Base-by-base conservation (phyloP, 345 rosid species). In the Litchi chinensis region DNA sequence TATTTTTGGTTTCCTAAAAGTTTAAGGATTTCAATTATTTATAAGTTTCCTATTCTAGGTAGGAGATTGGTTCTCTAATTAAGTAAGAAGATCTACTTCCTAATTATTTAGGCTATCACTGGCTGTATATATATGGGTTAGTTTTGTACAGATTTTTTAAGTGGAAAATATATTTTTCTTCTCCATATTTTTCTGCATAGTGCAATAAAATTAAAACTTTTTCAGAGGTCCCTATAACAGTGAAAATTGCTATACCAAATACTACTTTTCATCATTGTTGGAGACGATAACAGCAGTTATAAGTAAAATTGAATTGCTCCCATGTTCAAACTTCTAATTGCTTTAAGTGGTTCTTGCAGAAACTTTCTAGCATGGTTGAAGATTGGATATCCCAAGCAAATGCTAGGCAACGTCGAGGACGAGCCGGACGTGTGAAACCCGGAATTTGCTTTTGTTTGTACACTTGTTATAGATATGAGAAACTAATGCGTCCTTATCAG, bases 331-430 rank as follows among this genome's bases (percentile, higher is more conserved):
- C 66, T n/a, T 26, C 32, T 82, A 65, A 72, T 66, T 56, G 60
- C 21, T 76, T 71, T 78, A 32, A 41, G n/a, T 70, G 65, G 76
- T 79, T 70, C 37, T 59, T 82, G 24, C 76, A 95, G 98, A 95
- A 95, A 95, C 78, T 93, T 77, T 87, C 98, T 67, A 92, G 97
- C 86, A 95, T 95, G 97, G 97, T 93, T 76, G 98, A 95, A 88
- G 98, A 95, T 85, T 95, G 98, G 98, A 91, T 95, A 82, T 92
- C 98, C 77, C 88, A 87, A 87, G 98, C 98, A 69, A 95, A 95
- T 85, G 94, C 92, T 48, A 88, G 93, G 84, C 98, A 95, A 65
- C 87, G 98, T 8, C 86, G 90, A 70, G 98, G 98, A 80, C 88
- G 98, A 87, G 98, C 98, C 78, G 98, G 98, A 37, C 97, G 98